Evolutionary conservation across 257 asterid genomes (phyloP), one percentile per base, ranked within the genome.

Genomic region (Gentiana dahurica): DNA sequence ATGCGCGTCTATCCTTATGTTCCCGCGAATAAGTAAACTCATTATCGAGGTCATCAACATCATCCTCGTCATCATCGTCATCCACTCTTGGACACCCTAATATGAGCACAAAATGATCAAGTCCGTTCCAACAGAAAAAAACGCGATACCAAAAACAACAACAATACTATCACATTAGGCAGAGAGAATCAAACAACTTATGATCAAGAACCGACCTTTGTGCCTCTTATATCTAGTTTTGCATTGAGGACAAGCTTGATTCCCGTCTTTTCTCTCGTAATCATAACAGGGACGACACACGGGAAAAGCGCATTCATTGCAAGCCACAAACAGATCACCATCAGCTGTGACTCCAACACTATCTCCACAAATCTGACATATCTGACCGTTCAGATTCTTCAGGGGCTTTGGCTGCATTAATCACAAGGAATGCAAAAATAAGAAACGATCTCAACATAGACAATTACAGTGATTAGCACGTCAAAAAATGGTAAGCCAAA

Each of bases 251-350:
- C 96, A 89, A 0, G 85, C 63, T 69, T 82, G 96, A 68, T 82
- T 87, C 51, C 96, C 97, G 68, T 89, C 96, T 79, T 79, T 89
- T 54, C 97, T 71, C 71, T 89, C 97, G 2, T 86, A 89, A 64
- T 89, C 97, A 59, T 89, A 89, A 65, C 97, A 89, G 67, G 90
- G 78, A 53, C 95, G 86, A 68, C 96, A 89, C 64, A 86, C 95
- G 5, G 97, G 97, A 72, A 86, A 86, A 38, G 86, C 96, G 57
- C 97, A 89, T 70, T 89, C 97, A 39, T 89, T 82, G 76, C 97
- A 89, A 68, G 96, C 96, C 66, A 90, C 88, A 68, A 90, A 90
- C 9, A 75, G 63, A 54, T 90, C 94, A 15, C 96, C 97, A 68
- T 12, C 73, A 36, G 73, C 77, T 43, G 77, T 67, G 51, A 77